These are phyloP conservation scores for Balansia obtecta DNA, from an alignment of 2,329 filamentous ascomycete species.

Conservation along the genomic window DNA sequence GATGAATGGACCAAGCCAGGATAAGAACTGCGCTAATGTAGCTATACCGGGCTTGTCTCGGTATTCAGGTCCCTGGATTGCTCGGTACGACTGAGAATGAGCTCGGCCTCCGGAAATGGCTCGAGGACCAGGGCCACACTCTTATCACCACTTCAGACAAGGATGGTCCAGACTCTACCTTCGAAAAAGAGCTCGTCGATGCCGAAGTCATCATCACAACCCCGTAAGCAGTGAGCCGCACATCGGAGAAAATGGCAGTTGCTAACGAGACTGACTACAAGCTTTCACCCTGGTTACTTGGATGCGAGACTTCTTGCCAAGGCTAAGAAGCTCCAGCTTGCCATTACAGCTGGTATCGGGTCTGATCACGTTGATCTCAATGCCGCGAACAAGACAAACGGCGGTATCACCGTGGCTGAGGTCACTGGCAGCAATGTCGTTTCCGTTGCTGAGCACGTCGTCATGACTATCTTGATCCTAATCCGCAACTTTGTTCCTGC, in stretches of 20 bases:
- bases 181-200: constrained; percentile 91
- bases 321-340: constrained; percentile 98
- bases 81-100: constrained; percentile 97
- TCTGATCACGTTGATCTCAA: constrained; percentile 97
- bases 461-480: constrained; percentile 96
- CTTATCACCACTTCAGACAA: constrained; percentile 97
- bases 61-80: constrained; percentile 55
- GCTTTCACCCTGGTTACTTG: constrained; percentile 97
- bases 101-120: constrained; percentile 92
- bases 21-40: not conserved
- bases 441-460: constrained; percentile 94
- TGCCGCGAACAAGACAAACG: constrained; percentile 96
- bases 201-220: constrained; percentile 99
- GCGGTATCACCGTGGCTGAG: constrained; percentile 91
- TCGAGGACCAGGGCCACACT: constrained; percentile 93
- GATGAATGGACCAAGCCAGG: not conserved
- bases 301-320: constrained; percentile 91
- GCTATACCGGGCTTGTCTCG: not conserved
- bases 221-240: constrained; percentile 43
- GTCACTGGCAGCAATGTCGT: constrained; percentile 98
- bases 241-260: too few relatives aligned
- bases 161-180: constrained; percentile 83
- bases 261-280: constrained; percentile 19
- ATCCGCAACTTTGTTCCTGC: constrained; percentile 98
- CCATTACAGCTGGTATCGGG: constrained; percentile 92